phyloP scores from a whole-genome alignment of 108 stramenopile species.

The Nitzschia inconspicua region DNA sequence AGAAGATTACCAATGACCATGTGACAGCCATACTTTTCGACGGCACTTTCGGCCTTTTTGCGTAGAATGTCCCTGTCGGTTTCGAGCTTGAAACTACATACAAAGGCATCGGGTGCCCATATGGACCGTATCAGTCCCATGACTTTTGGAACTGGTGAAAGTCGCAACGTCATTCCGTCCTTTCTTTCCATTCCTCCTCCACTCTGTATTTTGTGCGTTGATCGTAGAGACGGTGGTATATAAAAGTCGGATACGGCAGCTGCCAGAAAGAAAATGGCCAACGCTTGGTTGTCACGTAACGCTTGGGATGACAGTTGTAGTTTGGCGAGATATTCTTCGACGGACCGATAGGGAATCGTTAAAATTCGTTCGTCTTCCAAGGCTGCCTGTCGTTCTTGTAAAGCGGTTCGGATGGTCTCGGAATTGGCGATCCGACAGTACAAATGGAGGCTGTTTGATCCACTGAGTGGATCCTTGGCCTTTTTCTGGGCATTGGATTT shows the following conservation, averaged over 20 bases:
- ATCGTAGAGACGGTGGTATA: slow-evolving; percentile 73
- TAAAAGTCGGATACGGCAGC: slow-evolving; percentile 98
- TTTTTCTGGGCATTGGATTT: background rate
- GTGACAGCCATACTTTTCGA: slow-evolving; percentile 89
- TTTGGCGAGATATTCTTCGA: slow-evolving; percentile 84
- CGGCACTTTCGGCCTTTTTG: slow-evolving; percentile 82
- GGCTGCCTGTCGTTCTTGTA: slow-evolving; percentile 41
- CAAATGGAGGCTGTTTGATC: slow-evolving; percentile 26
- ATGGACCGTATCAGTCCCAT: slow-evolving; percentile 62
- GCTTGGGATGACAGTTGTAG: slow-evolving; percentile 56
- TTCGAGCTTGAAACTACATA: slow-evolving; percentile 98
- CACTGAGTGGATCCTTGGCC: background rate
- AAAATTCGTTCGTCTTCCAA: slow-evolving; percentile 58
- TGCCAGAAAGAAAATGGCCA: slow-evolving; percentile 82
- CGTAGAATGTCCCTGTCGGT: slow-evolving; percentile 86
- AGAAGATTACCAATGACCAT: slow-evolving; percentile 96
- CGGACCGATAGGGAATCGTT: slow-evolving; percentile 74
- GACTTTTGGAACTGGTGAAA: slow-evolving; percentile 89
- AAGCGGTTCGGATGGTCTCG: slow-evolving; percentile 39
- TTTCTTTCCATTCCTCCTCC: slow-evolving; percentile 13
- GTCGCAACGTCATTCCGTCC: slow-evolving; percentile 51
- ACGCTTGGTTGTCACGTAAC: slow-evolving; percentile 47
- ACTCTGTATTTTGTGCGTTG: slow-evolving; percentile 95
- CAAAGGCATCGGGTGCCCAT: slow-evolving; percentile 93
- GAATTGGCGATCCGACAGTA: slow-evolving; percentile 59